These are phyloP conservation scores for Penicillium expansum DNA, from an alignment of 2,329 filamentous ascomycete genomes.

Conservation along the genomic window DNA sequence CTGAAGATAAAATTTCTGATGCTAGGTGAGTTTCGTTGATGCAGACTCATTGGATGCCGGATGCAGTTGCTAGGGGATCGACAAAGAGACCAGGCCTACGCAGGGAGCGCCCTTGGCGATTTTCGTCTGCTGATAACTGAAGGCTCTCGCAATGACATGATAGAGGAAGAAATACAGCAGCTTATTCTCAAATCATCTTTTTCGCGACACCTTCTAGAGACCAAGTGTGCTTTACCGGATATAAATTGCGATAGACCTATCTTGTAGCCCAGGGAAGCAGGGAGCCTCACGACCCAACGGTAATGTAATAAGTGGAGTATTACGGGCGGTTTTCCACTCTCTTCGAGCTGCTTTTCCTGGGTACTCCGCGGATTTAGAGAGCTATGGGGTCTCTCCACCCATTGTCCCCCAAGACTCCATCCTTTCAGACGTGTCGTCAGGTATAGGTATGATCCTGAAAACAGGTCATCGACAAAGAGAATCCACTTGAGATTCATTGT, in stretches of 20 bases:
- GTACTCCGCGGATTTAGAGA: background rate
- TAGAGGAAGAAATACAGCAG: background rate
- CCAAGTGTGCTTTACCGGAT: background rate
- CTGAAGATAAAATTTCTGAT: background rate
- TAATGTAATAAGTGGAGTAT: background rate
- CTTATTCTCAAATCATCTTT: background rate
- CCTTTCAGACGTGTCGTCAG: background rate
- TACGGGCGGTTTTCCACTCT: too few relatives aligned
- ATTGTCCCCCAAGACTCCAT: constrained; percentile 4
- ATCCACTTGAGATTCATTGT: background rate
- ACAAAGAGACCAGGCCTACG: background rate
- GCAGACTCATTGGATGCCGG: background rate
- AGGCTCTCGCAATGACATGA: too few relatives aligned
- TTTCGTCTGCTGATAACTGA: background rate
- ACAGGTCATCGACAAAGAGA: background rate
- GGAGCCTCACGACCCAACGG: too few relatives aligned
- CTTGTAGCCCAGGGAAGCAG: background rate
- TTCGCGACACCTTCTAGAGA: background rate
- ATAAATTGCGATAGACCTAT: background rate
- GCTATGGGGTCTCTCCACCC: background rate
- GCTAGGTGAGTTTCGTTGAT: background rate
- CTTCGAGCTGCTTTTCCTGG: background rate
- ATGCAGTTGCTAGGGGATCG: constrained; percentile 6
- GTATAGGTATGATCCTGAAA: background rate
- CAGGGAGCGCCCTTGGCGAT: background rate